These are phyloP conservation scores for Circinella umbellata DNA, from an alignment of 371 early-diverging fungal species.

Conservation along the genomic window DNA sequence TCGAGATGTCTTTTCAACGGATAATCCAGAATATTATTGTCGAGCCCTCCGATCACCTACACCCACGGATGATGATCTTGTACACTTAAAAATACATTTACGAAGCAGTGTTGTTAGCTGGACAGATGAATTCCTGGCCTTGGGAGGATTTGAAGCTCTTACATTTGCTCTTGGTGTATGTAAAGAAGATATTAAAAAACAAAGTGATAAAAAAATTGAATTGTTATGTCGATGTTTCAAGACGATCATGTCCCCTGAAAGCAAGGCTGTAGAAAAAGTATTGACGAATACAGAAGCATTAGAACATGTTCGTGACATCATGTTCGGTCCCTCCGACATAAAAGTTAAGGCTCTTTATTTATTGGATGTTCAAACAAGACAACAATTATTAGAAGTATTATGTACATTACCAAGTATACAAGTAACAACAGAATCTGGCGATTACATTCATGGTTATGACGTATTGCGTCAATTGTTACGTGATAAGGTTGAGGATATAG, in stretches of 20 bases:
- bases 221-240: slow-evolving; percentile 52
- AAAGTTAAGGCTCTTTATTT: slow-evolving; percentile 48
- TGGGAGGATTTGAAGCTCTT: slow-evolving; percentile 50
- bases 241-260: slow-evolving; percentile 54
- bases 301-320: slow-evolving; percentile 49
- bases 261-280: slow-evolving; percentile 41
- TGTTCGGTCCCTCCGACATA: slow-evolving; percentile 46
- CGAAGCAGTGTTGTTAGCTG: slow-evolving; percentile 53
- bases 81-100: slow-evolving; percentile 46
- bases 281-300: slow-evolving; percentile 41
- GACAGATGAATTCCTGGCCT: slow-evolving; percentile 52
- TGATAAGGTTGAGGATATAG: slow-evolving; percentile 35
- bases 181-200: slow-evolving; percentile 45
- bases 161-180: slow-evolving; percentile 44
- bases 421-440: slow-evolving; percentile 24
- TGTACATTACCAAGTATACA: slow-evolving; percentile 54
- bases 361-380: slow-evolving; percentile 43
- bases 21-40: slow-evolving; percentile 4
- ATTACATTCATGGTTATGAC: slow-evolving; percentile 55
- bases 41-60: slow-evolving; percentile 19
- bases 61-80: slow-evolving; percentile 41
- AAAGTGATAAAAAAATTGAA: slow-evolving; percentile 45
- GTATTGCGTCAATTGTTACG: slow-evolving; percentile 45
- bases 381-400: slow-evolving; percentile 37
- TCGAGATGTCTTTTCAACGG: neutral